Percentiles rank a stretch among this genome's conserved stretches.
Evolutionary conservation across 495 filamentous ascomycete genomes (phyloP).

Genomic region (Penicillium macrosclerotiorum): DNA sequence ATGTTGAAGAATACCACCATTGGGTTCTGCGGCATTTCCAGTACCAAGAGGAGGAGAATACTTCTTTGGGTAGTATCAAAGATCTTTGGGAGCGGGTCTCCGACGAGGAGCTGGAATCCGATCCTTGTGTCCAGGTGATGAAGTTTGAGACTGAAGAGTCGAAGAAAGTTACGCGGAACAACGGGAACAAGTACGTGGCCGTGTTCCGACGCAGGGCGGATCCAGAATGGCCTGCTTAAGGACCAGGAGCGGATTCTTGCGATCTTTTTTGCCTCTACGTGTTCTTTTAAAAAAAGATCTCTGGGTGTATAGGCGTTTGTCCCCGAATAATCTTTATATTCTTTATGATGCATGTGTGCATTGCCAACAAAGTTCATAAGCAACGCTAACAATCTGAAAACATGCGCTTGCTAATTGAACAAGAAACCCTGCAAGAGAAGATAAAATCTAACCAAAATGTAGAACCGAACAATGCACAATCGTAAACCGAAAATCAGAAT

Average conservation of each 20-base stretch:
- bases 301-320: slow-evolving; percentile 17
- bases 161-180: slow-evolving; percentile 92
- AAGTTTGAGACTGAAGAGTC: slow-evolving; percentile 88
- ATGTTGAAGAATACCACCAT: slow-evolving; percentile 87
- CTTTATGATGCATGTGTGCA: slow-evolving; percentile 19
- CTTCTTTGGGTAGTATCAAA: slow-evolving; percentile 45
- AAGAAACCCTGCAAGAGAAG: not conserved
- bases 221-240: slow-evolving; percentile 61
- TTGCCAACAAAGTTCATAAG: slow-evolving; percentile 15
- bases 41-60: slow-evolving; percentile 21
- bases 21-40: slow-evolving; percentile 91
- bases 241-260: not conserved
- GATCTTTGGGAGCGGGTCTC: slow-evolving; percentile 53
- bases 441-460: slow-evolving; percentile 6
- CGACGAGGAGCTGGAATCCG: slow-evolving; percentile 64
- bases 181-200: slow-evolving; percentile 82
- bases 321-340: not conserved
- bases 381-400: not conserved
- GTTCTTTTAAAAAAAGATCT: slow-evolving; percentile 6
- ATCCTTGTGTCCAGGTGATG: slow-evolving; percentile 81
- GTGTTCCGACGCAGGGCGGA: slow-evolving; percentile 79
- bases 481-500: slow-evolving; percentile 15
- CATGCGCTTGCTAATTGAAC: slow-evolving; percentile 6
- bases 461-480: slow-evolving; percentile 10
- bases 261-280: not conserved